Conservation (phyloP, 306 rosid species). For the Astragalus membranaceus region DNA sequence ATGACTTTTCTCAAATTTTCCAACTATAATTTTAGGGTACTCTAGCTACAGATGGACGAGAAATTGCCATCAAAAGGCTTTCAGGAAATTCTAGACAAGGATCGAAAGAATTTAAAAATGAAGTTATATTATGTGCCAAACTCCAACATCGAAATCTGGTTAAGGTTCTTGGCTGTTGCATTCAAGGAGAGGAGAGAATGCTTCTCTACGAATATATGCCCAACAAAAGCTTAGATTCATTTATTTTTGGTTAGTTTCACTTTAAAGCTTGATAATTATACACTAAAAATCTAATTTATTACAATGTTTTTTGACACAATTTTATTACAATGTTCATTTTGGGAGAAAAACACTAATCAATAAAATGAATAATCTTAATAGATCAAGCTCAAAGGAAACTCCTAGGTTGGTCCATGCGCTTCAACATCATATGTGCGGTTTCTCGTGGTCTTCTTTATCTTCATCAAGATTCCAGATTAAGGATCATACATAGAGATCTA, state of each 20-base stretch:
- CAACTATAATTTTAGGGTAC: conserved; percentile 2
- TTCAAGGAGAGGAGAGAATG: conserved; percentile 9
- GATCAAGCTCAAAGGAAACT: background rate
- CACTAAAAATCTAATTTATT: background rate
- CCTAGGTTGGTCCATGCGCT: background rate
- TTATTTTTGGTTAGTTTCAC: background rate
- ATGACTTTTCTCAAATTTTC: background rate
- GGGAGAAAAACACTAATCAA: background rate
- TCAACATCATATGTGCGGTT: background rate
- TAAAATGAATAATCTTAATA: background rate
- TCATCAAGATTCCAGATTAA: conserved; percentile 17
- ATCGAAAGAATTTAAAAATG: background rate
- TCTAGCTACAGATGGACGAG: background rate
- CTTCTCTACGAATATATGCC: conserved; percentile 19
- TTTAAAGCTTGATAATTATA: background rate
- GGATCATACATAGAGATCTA: conserved; percentile 14
- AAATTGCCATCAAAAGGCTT: conserved; percentile 24
- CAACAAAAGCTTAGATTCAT: conserved; percentile 7
- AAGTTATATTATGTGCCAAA: conserved; percentile 7
- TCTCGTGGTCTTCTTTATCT: conserved; percentile 16
- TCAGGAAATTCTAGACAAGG: conserved; percentile 24
- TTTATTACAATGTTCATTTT: background rate
- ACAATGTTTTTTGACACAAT: too few relatives aligned
- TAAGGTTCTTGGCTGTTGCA: conserved; percentile 14
- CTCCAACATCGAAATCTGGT: conserved; percentile 19